Base-by-base conservation (phyloP, 139 green algal species). In the Astrephomene gubernaculifera region DNA sequence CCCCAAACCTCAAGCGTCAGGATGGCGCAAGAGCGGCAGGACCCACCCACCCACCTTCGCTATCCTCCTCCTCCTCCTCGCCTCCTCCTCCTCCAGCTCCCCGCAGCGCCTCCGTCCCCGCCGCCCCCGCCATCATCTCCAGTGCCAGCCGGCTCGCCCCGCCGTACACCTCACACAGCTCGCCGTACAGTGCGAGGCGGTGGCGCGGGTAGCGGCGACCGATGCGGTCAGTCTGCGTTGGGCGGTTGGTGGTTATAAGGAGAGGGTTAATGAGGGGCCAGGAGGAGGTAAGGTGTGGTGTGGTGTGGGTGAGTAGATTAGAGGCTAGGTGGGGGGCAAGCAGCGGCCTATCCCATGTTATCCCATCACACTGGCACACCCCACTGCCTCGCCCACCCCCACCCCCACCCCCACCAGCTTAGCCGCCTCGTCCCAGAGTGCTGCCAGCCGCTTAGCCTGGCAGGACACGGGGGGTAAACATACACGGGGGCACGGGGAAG, bases 391-490 rank as follows among this genome's bases (percentile, higher is more conserved):
- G n/a, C n/a, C n/a, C 69, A 35, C 69, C 60, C 27, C 33, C 25
- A 1, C 14, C 19, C n/a, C 12, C 31, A 24, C 9, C 7, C 45
- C 17, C 71, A 79, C 71, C 71, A 43, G 74, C 24, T 57, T 35
- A 12, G 74, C 36, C 4, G 74, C 61, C 60, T 83, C 76, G 27
- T 83, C 76, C 76, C 76, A 83, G 39, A 83, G 43, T 19, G 61
- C 76, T 2, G 33, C 44, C 39, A 83, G 22, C 41, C 76, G 65
- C 60, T 49, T 64, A 21, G 41, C 61, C 61, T 83, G 75, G 57
- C 17, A 65, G 57, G 57, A 65, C 6, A 24, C 3, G 49, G 49
- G 49, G 17, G 49, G 49, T 12, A 57, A 17, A 12, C 49, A 25
- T 17, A 57, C 14, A 17, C 12, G 17, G 49, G 49, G 49, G 49